Base-by-base conservation (phyloP, 805 yeast genomes). In the Candida jianshihensis region DNA sequence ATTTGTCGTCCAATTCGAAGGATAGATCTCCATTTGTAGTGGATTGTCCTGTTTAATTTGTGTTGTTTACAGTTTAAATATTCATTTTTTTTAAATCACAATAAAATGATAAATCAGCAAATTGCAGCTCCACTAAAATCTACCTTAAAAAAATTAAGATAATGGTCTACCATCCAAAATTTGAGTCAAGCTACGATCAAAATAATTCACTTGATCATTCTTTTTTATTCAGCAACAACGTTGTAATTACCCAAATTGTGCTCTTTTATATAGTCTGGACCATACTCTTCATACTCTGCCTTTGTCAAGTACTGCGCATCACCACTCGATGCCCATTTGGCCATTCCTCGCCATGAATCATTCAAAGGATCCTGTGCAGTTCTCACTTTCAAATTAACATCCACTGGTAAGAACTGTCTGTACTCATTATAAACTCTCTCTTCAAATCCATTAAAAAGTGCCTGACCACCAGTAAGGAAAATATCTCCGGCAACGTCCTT, bases 291-390 rank as follows among this genome's bases (percentile, higher is more conserved):
- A 53, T 87, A 92, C 43, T 89, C 95, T 37, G 69, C 60, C 45
- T 70, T 74, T 0, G 92, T 71, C 18, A 90, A 65, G 40, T 69
- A 75, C 19, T 64, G 48, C 26, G 71, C 67, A 14, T 68, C 75
- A 1, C 60, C 68, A 17, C 71, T 66, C 3, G 49, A 48, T 6
- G 89, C 65, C 84, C 95, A 85, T 49, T 73, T 71, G 11, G 85
- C 78, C 95, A 92, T 88, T 20, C 98, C 98, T 50, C 68, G 79
- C 97, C 98, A 92, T 1, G 97, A 75, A 57, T 90, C 98, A 21
- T 73, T 51, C 1, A 73, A 47, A 2, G 96, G 90, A 54, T 85
- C 78, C 3, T 58, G 45, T 0, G 96, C 92, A 14, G 60, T 53
- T 37, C 81, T 63, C 1, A 89, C 81, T 5, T 66, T 60, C 25